Percentiles rank a stretch among this genome's conserved stretches.
Evolutionary conservation across 2,329 filamentous ascomycete species (phyloP).

Genomic region (Ilyonectria robusta): DNA sequence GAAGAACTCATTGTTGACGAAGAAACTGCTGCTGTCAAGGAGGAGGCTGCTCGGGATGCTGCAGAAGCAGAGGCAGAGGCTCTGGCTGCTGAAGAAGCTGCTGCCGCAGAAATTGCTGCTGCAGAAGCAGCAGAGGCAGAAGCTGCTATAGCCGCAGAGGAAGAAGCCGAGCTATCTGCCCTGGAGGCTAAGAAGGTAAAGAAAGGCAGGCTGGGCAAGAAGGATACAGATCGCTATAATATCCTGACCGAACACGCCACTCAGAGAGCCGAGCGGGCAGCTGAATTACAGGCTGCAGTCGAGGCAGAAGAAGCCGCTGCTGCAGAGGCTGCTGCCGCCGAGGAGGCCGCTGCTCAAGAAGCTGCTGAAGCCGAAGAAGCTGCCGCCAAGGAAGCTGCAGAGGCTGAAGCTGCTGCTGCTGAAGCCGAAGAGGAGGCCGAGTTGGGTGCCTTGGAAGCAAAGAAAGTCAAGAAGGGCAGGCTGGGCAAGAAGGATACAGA

Average conservation of each 20-base stretch:
- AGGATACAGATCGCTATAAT: constrained; percentile 61
- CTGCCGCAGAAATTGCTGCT: constrained; percentile 5
- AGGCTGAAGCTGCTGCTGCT: constrained; percentile 31
- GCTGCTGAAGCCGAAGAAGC: constrained; percentile 33
- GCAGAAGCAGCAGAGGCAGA: constrained; percentile 35
- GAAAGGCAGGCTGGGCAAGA: constrained; percentile 62
- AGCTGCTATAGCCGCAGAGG: constrained; percentile 37
- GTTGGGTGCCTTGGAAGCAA: constrained; percentile 59
- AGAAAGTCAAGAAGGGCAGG: constrained; percentile 65
- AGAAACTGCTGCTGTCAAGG: constrained; percentile 46
- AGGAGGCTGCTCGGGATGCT: constrained; percentile 17
- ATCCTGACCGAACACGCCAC: constrained; percentile 52
- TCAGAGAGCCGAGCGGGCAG: constrained; percentile 58
- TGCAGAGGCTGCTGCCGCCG: constrained; percentile 41
- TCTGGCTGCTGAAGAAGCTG: background rate
- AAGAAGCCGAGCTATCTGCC: constrained; percentile 57
- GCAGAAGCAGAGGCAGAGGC: constrained; percentile 47
- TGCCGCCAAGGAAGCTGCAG: constrained; percentile 20
- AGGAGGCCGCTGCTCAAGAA: constrained; percentile 36
- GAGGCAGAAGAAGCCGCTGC: constrained; percentile 46
- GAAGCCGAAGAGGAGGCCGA: constrained; percentile 52
- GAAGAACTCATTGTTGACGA: constrained; percentile 31
- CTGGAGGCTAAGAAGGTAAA: constrained; percentile 65
- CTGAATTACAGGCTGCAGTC: constrained; percentile 46
- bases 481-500: constrained; percentile 62